Percentiles rank a stretch among this genome's conserved stretches.
These are phyloP conservation scores for Thinopyrum elongatum DNA, from an alignment of 176 grass and related monocot species.

Conservation along the genomic window DNA sequence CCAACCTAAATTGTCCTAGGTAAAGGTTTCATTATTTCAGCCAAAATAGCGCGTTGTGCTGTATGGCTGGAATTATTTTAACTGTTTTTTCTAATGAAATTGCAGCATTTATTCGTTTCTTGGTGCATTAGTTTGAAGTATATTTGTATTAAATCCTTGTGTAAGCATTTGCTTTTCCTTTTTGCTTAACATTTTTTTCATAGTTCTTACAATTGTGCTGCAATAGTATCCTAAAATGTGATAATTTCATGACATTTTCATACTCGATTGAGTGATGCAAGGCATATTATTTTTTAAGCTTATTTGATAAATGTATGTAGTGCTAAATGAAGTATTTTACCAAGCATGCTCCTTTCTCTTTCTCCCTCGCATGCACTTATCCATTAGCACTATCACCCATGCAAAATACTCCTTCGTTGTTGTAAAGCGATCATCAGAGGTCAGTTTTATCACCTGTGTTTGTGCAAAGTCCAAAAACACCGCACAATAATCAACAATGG, in stretches of 20 bases:
- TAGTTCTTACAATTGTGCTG: not conserved
- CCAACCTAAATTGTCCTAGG: not conserved
- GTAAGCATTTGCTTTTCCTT: not conserved
- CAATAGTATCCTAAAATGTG: not conserved
- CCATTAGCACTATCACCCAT: not conserved
- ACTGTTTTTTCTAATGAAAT: not conserved
- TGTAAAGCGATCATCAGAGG: not conserved
- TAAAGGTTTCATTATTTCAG: not conserved
- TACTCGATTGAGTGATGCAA: not conserved
- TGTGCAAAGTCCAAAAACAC: not conserved
- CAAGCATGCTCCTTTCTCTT: not conserved
- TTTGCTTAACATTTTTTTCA: not conserved
- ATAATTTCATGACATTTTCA: not conserved
- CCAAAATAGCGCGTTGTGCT: not conserved
- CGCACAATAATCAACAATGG: not conserved
- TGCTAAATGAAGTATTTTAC: not conserved
- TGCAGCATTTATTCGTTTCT: not conserved
- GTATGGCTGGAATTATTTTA: not conserved
- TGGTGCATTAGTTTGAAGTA: not conserved
- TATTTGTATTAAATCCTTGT: not conserved
- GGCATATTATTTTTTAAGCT: not conserved
- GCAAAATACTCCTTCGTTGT: not conserved
- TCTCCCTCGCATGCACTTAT: not conserved
- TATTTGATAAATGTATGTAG: not conserved
- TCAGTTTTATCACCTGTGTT: not conserved